Conservation (phyloP, 2,329 filamentous ascomycete genomes). For the Rutstroemia sydowiana region DNA sequence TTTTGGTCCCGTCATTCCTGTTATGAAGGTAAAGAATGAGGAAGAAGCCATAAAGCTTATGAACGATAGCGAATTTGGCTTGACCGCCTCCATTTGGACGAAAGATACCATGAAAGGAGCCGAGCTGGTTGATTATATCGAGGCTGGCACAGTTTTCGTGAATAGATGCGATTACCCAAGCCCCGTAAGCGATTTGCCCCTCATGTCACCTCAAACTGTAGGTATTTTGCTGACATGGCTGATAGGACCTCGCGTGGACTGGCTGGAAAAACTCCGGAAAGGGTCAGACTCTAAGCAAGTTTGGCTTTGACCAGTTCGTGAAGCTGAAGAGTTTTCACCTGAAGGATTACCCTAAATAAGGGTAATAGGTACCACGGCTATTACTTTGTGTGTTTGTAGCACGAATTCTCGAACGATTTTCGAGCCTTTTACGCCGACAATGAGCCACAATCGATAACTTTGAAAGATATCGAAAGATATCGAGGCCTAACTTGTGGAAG, state of each 20-base stretch:
- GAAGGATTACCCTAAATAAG: conserved; percentile 63
- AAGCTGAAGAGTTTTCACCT: conserved; percentile 95
- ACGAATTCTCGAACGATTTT: conserved; percentile 9
- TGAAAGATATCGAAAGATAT: neutral
- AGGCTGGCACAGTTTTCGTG: conserved; percentile 93
- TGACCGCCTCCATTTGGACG: conserved; percentile 97
- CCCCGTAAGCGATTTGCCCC: conserved; percentile 55
- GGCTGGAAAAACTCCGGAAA: conserved; percentile 97
- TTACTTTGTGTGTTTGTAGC: conserved; percentile 5
- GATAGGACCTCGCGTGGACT: conserved; percentile 85
- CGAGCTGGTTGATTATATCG: conserved; percentile 69
- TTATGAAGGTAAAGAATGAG: conserved; percentile 79
- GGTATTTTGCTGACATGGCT: conserved; percentile 21
- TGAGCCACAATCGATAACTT: conserved; percentile 7
- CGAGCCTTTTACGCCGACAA: conserved; percentile 2
- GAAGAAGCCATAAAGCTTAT: conserved; percentile 76
- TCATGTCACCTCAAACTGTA: neutral
- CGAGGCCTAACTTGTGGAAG: conserved; percentile 6
- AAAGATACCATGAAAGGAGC: conserved; percentile 73
- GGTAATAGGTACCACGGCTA: conserved; percentile 4
- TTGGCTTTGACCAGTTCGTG: conserved; percentile 92
- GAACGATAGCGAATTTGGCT: conserved; percentile 91
- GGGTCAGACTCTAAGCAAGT: conserved; percentile 80
- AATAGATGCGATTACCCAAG: conserved; percentile 90
- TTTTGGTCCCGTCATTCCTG: conserved; percentile 85